A percentile compares a stretch with the other conserved stretches of the same genome.
Evolutionary conservation across 139 green algal species (phyloP).

Genomic region (Pleodorina starrii): DNA sequence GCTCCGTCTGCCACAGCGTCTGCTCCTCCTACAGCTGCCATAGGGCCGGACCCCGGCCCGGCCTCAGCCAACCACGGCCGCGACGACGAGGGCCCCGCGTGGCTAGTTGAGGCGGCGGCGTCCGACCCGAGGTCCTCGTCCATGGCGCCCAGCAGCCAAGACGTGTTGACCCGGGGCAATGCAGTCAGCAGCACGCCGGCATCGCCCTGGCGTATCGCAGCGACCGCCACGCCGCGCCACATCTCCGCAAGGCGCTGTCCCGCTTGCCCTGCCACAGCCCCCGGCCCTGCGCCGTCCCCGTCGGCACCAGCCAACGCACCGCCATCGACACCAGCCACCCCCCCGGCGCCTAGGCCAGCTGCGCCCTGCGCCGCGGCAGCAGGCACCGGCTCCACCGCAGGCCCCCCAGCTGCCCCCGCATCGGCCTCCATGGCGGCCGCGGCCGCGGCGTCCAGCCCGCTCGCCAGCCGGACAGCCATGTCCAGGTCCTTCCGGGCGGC

Average conservation of each 20-base stretch:
- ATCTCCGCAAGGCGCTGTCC: constrained; percentile 20
- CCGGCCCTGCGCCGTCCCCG: background rate
- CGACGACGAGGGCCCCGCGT: background rate
- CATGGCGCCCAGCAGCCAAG: constrained; percentile 22
- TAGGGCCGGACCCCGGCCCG: background rate
- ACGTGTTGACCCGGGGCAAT: constrained; percentile 19
- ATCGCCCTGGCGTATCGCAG: background rate
- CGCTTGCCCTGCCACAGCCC: background rate
- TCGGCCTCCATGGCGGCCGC: constrained; percentile 38
- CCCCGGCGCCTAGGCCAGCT: background rate
- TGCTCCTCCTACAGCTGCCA: background rate
- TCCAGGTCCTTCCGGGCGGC: constrained; percentile 5
- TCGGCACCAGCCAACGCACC: background rate
- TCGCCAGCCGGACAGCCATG: constrained; percentile 34
- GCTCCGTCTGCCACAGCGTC: background rate
- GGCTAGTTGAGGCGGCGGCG: background rate
- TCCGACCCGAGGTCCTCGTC: constrained; percentile 10
- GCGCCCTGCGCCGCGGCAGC: background rate
- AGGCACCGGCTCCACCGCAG: background rate
- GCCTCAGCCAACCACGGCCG: background rate
- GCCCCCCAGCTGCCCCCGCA: constrained; percentile 6
- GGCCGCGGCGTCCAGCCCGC: constrained; percentile 16
- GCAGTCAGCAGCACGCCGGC: background rate
- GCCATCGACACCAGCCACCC: background rate
- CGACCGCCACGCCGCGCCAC: constrained; percentile 38